Evolutionary conservation across 192 early-diverging fungal genomes (phyloP), one percentile per base, ranked within the genome.

Genomic region (Lunasporangiospora selenospora): DNA sequence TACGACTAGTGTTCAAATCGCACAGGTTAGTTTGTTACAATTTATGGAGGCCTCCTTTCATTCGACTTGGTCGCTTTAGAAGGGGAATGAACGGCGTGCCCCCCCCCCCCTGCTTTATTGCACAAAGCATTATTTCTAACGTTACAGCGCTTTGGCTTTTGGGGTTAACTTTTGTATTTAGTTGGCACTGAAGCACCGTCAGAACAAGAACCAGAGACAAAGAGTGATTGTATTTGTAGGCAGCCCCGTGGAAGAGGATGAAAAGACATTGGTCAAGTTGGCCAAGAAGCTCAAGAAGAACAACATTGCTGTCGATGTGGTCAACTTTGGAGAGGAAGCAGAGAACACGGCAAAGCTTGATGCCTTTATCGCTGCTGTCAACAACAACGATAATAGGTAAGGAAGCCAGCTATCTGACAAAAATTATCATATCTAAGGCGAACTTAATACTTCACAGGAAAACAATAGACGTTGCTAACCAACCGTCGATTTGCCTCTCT

Each of bases 241-340:
- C 32, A 94, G 93, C 45, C 97, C 97, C 24, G 66, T 99, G 13
- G 79, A 81, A 7, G 81, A 90, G 26, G 97, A 98, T 62, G 88
- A 93, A 58, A 89, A 86, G 75, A 81, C 94, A 31, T 75, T 99
- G 30, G 89, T 95, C 29, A 89, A 86, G 70, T 75, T 99, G 45
- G 97, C 89, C 57, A 98, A 98, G 83, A 97, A 96, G 70, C 85
- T 96, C 54, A 97, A 98, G 77, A 99, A 99, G 87, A 99, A 99
- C 81, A 95, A 93, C 60, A 87, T 99, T 37, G 94, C 94, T 9
- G 88, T 99, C 12, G 97, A 99, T 65, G 81, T 99, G 9, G 69
- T 99, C 41, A 96, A 93, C 75, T 99, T 99, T 88, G 96, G 97
- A 55, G 94, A 98, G 77, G 90, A 94, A 51, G 66, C 81, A 4